Percentiles rank a stretch among this genome's conserved stretches.
These are phyloP conservation scores for Bryoerythrophyllum caledonicum DNA, from an alignment of 225 moss, liverwort and hornwort genomes.

Conservation along the genomic window DNA sequence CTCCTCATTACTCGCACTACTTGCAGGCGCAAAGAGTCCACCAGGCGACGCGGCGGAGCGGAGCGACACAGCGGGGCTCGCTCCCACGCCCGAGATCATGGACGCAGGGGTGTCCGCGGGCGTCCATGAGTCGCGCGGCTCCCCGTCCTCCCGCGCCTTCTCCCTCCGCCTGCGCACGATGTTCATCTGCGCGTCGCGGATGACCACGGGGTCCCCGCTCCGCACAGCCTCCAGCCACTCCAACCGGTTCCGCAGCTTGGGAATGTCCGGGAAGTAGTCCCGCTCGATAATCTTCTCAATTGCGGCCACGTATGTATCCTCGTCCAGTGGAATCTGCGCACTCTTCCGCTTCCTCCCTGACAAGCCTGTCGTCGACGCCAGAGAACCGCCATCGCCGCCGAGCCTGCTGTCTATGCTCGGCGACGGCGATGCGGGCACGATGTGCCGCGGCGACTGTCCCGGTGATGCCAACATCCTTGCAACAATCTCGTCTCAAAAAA, in stretches of 20 bases:
- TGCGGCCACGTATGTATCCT: slow-evolving; percentile 93
- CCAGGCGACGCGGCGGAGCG: slow-evolving; percentile 71
- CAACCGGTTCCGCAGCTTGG: slow-evolving; percentile 90
- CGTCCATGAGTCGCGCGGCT: slow-evolving; percentile 56
- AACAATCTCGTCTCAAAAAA: neutral
- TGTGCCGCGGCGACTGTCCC: slow-evolving; percentile 87
- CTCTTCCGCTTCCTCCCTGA: slow-evolving; percentile 69
- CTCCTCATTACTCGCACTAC: slow-evolving; percentile 32
- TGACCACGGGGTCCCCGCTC: slow-evolving; percentile 80
- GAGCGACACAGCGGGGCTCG: slow-evolving; percentile 71
- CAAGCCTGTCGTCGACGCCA: slow-evolving; percentile 42
- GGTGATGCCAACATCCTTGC: slow-evolving; percentile 87
- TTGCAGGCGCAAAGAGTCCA: slow-evolving; percentile 28
- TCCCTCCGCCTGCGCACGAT: slow-evolving; percentile 80
- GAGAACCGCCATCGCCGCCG: slow-evolving; percentile 42
- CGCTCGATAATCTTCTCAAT: slow-evolving; percentile 97
- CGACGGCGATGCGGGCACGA: slow-evolving; percentile 73
- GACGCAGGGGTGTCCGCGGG: slow-evolving; percentile 74
- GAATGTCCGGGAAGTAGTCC: slow-evolving; percentile 97
- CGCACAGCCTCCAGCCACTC: slow-evolving; percentile 97
- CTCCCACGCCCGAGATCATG: slow-evolving; percentile 62
- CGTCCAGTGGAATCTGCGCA: slow-evolving; percentile 65
- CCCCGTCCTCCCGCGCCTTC: slow-evolving; percentile 71
- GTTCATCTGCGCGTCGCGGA: slow-evolving; percentile 92
- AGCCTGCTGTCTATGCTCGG: slow-evolving; percentile 57